phyloP scores from a whole-genome alignment of 495 filamentous ascomycete genomes.

The Rostrohypoxylon terebratum region DNA sequence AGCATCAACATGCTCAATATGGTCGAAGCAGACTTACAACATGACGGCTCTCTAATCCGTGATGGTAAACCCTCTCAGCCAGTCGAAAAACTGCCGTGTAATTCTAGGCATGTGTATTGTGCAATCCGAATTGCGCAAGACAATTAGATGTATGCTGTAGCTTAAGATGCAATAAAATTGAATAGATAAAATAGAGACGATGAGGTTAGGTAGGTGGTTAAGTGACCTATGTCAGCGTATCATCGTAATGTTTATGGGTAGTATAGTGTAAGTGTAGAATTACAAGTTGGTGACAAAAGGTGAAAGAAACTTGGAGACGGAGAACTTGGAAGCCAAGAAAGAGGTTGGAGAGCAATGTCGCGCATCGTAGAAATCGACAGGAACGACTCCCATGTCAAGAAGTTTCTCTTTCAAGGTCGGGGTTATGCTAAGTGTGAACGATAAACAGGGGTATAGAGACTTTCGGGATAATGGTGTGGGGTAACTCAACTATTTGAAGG shows the following conservation, averaged over 20 bases:
- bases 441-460: constrained; percentile 32
- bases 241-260: constrained; percentile 12
- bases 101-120: constrained; percentile 5
- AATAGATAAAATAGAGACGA: not conserved
- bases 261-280: constrained; percentile 5
- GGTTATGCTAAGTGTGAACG: not conserved
- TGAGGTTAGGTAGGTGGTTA: constrained; percentile 1
- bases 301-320: not conserved
- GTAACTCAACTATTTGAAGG: constrained; percentile 30
- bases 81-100: constrained; percentile 6
- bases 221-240: constrained; percentile 31
- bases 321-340: not conserved
- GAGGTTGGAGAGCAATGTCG: constrained; percentile 20
- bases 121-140: not conserved
- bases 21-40: constrained; percentile 47
- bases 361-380: constrained; percentile 35
- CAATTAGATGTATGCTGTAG: not conserved
- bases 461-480: constrained; percentile 39
- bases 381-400: constrained; percentile 27
- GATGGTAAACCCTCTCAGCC: constrained; percentile 7
- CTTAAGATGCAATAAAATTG: not conserved
- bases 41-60: constrained; percentile 22
- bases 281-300: not conserved
- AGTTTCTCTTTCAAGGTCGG: constrained; percentile 15
- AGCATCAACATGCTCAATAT: constrained; percentile 10